Conservation (phyloP, 1,284 basidiomycete species). For the Rhodotorula sp. region DNA sequence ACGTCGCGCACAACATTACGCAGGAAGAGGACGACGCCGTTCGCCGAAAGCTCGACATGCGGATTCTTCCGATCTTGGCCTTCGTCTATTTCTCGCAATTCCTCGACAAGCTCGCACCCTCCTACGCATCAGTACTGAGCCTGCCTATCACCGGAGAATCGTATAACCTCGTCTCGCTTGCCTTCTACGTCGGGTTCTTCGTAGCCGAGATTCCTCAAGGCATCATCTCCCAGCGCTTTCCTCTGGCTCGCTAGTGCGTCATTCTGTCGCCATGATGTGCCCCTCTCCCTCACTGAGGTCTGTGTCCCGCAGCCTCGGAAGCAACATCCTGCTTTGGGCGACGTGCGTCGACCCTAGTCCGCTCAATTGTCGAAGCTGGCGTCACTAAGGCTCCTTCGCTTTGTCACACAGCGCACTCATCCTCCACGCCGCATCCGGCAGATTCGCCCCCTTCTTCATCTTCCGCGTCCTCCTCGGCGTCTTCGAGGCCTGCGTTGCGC, state of each 20-base stretch:
- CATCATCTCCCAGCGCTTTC: slow-evolving; percentile 62
- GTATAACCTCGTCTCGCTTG: slow-evolving; percentile 62
- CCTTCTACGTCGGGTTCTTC: slow-evolving; percentile 59
- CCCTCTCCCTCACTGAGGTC: neutral
- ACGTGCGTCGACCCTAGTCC: slow-evolving; percentile 24
- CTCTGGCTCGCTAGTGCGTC: slow-evolving; percentile 47
- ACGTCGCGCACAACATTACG: slow-evolving; percentile 8
- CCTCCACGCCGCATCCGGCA: slow-evolving; percentile 52
- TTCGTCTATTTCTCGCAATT: slow-evolving; percentile 44
- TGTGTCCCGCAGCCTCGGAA: slow-evolving; percentile 48
- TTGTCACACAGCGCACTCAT: slow-evolving; percentile 54
- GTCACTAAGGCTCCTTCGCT: neutral
- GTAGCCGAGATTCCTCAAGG: slow-evolving; percentile 60
- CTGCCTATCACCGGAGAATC: slow-evolving; percentile 51
- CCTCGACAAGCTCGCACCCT: slow-evolving; percentile 53
- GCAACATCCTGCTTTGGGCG: slow-evolving; percentile 64
- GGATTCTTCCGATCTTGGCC: slow-evolving; percentile 62
- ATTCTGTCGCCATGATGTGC: too few species aligned
- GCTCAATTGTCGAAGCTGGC: neutral
- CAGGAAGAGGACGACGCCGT: slow-evolving; percentile 27
- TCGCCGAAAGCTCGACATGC: slow-evolving; percentile 59
- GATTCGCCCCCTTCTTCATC: slow-evolving; percentile 43
- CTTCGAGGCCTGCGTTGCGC: slow-evolving; percentile 47
- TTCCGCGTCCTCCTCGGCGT: slow-evolving; percentile 62
- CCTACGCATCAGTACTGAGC: slow-evolving; percentile 64